Percentiles rank a stretch among this genome's conserved stretches.
These are phyloP conservation scores for Penicillium polonicum DNA, from an alignment of 2,329 filamentous ascomycete species.

Conservation along the genomic window DNA sequence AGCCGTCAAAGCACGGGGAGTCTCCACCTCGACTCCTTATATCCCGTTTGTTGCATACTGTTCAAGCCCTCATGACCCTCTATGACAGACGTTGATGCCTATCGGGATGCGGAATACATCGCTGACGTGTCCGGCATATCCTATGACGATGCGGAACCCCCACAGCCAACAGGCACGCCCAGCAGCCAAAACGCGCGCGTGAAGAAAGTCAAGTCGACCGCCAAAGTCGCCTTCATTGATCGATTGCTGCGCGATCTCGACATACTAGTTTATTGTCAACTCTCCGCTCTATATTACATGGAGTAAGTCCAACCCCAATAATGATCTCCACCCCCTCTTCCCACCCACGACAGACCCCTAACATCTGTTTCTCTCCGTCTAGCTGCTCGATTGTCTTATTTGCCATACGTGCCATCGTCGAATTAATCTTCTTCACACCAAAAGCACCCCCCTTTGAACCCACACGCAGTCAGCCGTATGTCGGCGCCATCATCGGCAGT, in stretches of 20 bases:
- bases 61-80: conserved; percentile 45
- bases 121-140: conserved; percentile 46
- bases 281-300: conserved; percentile 62
- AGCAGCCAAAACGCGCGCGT: conserved; percentile 28
- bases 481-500: conserved; percentile 54
- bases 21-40: conserved; percentile 6
- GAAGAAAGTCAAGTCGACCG: conserved; percentile 38
- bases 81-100: conserved; percentile 49
- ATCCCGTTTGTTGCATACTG: conserved; percentile 16
- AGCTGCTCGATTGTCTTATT: conserved; percentile 61
- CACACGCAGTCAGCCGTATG: conserved; percentile 53
- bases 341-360: background rate
- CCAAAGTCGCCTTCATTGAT: conserved; percentile 52
- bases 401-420: conserved; percentile 53
- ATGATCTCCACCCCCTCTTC: background rate
- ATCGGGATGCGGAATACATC: conserved; percentile 49
- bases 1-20: conserved; percentile 9
- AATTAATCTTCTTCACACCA: conserved; percentile 60
- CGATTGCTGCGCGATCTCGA: conserved; percentile 59
- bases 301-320: conserved; percentile 49
- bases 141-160: conserved; percentile 29
- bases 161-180: conserved; percentile 12
- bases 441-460: conserved; percentile 55
- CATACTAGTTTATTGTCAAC: conserved; percentile 60
- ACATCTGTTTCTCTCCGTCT: background rate